Conservation (phyloP, 176 grass and related monocot genomes). For the Avena atlantica region DNA sequence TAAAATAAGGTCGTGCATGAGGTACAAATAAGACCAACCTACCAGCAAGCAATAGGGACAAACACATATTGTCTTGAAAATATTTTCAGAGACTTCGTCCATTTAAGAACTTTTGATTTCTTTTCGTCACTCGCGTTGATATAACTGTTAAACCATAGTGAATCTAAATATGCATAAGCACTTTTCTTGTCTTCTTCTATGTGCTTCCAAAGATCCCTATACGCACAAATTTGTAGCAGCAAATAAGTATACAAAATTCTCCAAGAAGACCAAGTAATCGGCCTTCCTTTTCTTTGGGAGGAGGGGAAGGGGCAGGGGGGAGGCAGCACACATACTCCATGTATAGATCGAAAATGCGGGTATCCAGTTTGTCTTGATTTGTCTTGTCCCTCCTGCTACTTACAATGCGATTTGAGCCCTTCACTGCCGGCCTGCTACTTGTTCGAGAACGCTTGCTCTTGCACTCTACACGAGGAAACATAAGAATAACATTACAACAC, state of each 20-base stretch:
- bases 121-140: conserved; percentile 21
- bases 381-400: conserved; percentile 44
- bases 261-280: conserved; percentile 12
- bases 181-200: conserved; percentile 79
- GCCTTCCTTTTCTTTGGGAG: too few relatives aligned
- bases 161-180: conserved; percentile 78
- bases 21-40: conserved; percentile 36
- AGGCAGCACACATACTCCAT: conserved; percentile 75
- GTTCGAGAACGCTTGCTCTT: conserved; percentile 50
- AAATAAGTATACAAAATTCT: conserved; percentile 39
- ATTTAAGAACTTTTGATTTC: conserved; percentile 75
- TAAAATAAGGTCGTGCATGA: conserved; percentile 16
- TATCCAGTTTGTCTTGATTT: conserved; percentile 69
- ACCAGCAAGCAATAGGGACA: conserved; percentile 89
- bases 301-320: not conserved
- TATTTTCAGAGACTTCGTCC: conserved; percentile 80
- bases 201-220: conserved; percentile 79
- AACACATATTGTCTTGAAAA: conserved; percentile 89
- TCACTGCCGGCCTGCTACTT: conserved; percentile 46
- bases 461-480: conserved; percentile 48
- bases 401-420: conserved; percentile 45
- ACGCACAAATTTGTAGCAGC: conserved; percentile 28
- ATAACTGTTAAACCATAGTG: conserved; percentile 92
- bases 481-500: conserved; percentile 4
- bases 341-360: conserved; percentile 71